Base-by-base conservation (phyloP, 75 land plant species). In the Pinus tabuliformis region DNA sequence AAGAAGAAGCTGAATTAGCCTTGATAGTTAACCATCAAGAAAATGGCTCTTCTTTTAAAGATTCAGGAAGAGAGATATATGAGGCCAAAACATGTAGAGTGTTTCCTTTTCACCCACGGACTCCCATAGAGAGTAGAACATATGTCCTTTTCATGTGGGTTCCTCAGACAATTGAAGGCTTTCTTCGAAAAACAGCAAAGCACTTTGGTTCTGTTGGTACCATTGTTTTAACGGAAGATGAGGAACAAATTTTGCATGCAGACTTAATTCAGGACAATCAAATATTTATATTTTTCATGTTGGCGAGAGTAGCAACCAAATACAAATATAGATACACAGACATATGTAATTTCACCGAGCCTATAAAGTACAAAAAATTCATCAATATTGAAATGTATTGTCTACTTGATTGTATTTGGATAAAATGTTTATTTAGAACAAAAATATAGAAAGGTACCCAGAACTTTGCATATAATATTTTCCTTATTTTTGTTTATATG, bases 1-100 rank as follows among this genome's bases (percentile, higher is more conserved):
- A 85, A 61, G 89, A 90, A 74, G 94, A 94, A 82, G 78, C 90
- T 4, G 97, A 94, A 59, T 83, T 94, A 54, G 91, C 90, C 13
- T 73, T 86, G 58, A 86, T 70, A 70, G 79, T 92, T 49, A 94
- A 92, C 56, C 84, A 17, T 42, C 3, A 37, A 36, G 22, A 68
- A 42, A 24, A 3, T 8, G n/a, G 8, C 49, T 45, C 21, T 68
- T 20, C 45, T 39, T 39, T 39, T 45, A 17, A 39, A 39, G n/a
- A 37, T 8, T 6, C 20, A 37, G 22, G 71, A 68, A 20, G 39
- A 68, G 49, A 42, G 9, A 45, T 68, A 68, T 68, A 49, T 39
- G 49, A 68, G 45, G 1, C 18, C 30, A 83, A 68, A 74, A 82
- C 70, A 72, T 90, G 92, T 76, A 82, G 86, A 1, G 86, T 90